Conservation (phyloP, 83 land plant genomes). For the Picea abies region DNA sequence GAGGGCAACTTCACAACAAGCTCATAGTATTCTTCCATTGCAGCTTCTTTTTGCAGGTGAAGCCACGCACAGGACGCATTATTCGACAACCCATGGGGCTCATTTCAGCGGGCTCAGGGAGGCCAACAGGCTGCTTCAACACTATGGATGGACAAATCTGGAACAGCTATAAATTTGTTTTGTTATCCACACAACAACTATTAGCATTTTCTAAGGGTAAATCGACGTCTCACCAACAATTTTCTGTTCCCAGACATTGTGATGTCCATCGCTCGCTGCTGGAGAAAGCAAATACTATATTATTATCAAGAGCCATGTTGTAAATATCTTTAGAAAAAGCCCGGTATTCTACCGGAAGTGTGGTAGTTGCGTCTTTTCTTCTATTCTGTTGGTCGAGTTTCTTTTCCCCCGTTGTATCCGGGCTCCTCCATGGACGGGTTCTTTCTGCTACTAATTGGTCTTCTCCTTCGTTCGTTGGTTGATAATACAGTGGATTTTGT, state of each 20-base stretch:
- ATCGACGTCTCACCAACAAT: too few species aligned
- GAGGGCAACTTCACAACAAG: neutral
- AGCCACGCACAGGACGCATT: constrained; percentile 87
- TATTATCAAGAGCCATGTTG: too few species aligned
- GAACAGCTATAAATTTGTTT: too few species aligned
- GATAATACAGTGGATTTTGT: constrained; percentile 1
- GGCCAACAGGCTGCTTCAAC: constrained; percentile 79
- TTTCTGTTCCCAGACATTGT: too few species aligned
- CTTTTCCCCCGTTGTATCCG: neutral
- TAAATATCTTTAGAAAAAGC: too few species aligned
- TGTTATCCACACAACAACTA: too few species aligned
- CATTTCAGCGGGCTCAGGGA: constrained; percentile 87
- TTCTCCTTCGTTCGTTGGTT: too few species aligned
- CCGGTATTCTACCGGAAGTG: neutral
- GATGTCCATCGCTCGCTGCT: too few species aligned
- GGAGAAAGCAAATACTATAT: too few species aligned
- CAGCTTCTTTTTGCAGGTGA: constrained; percentile 94
- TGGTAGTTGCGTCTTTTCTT: constrained; percentile 7
- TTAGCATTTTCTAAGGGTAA: too few species aligned
- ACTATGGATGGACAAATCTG: constrained; percentile 30
- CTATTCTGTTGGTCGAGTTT: too few species aligned
- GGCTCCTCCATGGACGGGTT: neutral
- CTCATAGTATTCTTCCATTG: constrained; percentile 26
- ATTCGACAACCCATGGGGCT: constrained; percentile 94
- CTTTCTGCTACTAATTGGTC: neutral